These are phyloP conservation scores for Leucogyrophana mollusca DNA, from an alignment of 768 basidiomycete species.

Conservation along the genomic window DNA sequence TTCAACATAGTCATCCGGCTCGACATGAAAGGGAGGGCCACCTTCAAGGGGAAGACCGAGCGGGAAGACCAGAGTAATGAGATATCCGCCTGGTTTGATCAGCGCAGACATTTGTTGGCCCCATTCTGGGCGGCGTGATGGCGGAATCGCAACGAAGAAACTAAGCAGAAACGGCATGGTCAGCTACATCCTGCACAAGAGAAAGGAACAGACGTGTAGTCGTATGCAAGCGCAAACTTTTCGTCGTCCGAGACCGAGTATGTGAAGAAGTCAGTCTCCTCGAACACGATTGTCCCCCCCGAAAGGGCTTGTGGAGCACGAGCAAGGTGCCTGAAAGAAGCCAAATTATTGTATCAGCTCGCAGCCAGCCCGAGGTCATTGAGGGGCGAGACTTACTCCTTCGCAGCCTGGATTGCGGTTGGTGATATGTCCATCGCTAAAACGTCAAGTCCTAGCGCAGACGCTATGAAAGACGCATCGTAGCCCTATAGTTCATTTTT, in stretches of 20 bases:
- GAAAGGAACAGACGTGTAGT: constrained; percentile 50
- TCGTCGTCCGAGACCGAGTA: constrained; percentile 31
- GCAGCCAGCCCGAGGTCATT: too few species aligned
- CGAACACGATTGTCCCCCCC: constrained; percentile 40
- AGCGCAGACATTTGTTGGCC: constrained; percentile 54
- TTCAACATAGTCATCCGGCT: constrained; percentile 53
- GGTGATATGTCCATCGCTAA: constrained; percentile 57
- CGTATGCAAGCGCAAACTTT: constrained; percentile 58
- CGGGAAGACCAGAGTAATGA: constrained; percentile 62
- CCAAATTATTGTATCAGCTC: too few species aligned
- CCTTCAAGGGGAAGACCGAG: constrained; percentile 41
- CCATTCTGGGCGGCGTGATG: constrained; percentile 51
- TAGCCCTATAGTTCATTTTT: constrained; percentile 48
- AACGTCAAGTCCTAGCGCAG: constrained; percentile 43
- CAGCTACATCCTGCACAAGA: constrained; percentile 29
- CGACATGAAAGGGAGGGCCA: constrained; percentile 66
- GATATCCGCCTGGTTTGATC: constrained; percentile 59
- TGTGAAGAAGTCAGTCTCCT: constrained; percentile 54
- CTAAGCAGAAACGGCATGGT: too few species aligned
- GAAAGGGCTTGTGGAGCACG: too few species aligned
- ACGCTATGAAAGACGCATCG: constrained; percentile 56
- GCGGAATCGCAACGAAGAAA: constrained; percentile 75
- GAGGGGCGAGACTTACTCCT: constrained; percentile 33
- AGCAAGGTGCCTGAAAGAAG: too few species aligned
- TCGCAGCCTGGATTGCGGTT: constrained; percentile 50